Percentiles rank a stretch among this genome's conserved stretches.
phyloP scores from a whole-genome alignment of 352 stramenopile genomes.

The Pythium folliculosum region DNA sequence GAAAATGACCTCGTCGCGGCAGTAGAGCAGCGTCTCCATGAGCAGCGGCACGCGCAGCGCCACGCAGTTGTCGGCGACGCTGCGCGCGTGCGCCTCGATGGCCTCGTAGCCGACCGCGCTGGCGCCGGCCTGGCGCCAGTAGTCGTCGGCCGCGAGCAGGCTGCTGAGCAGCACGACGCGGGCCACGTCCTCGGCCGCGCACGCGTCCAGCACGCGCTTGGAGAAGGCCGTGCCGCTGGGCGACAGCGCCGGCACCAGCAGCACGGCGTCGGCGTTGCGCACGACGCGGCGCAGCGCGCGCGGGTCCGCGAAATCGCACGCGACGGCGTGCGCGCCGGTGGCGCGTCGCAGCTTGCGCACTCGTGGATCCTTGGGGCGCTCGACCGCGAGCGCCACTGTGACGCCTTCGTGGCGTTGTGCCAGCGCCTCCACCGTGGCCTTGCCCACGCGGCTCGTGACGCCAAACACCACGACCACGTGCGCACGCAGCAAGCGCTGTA shows the following conservation, averaged over 20 bases:
- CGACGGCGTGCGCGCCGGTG: conserved; percentile 55
- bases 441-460: conserved; percentile 65
- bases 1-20: conserved; percentile 74
- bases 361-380: conserved; percentile 49
- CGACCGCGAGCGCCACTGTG: conserved; percentile 60
- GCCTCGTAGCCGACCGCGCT: conserved; percentile 52
- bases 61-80: conserved; percentile 46
- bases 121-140: conserved; percentile 17
- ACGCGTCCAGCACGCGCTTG: conserved; percentile 67
- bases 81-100: conserved; percentile 65
- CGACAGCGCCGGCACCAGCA: conserved; percentile 65
- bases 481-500: conserved; percentile 60
- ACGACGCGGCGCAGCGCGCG: conserved; percentile 58
- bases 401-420: conserved; percentile 42
- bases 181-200: conserved; percentile 40
- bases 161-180: conserved; percentile 72
- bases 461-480: conserved; percentile 79
- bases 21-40: conserved; percentile 80
- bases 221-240: conserved; percentile 62
- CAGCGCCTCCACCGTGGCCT: conserved; percentile 53
- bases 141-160: conserved; percentile 44
- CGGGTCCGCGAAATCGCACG: conserved; percentile 55
- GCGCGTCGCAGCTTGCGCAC: conserved; percentile 53
- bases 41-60: conserved; percentile 66
- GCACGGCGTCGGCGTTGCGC: conserved; percentile 66